Evolutionary conservation across 805 yeast genomes (phyloP).

Genomic region (Candida lessepsii): DNA sequence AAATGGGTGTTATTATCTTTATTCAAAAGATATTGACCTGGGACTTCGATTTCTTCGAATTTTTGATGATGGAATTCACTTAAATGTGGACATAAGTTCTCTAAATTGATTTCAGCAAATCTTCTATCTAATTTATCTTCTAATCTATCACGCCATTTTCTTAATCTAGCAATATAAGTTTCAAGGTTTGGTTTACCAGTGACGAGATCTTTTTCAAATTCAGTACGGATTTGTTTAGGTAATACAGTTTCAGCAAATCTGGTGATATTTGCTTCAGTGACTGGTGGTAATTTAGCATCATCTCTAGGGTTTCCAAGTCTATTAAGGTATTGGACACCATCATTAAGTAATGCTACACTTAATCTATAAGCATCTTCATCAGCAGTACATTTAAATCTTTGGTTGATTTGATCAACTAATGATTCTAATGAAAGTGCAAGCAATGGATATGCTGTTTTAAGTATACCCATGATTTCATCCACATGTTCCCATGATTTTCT

Average conservation of each 20-base stretch:
- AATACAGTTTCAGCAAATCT: slow-evolving; percentile 91
- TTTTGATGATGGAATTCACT: slow-evolving; percentile 98
- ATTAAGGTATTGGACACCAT: slow-evolving; percentile 87
- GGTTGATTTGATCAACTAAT: slow-evolving; percentile 90
- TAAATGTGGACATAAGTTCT: slow-evolving; percentile 89
- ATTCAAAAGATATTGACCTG: slow-evolving; percentile 91
- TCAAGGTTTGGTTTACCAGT: slow-evolving; percentile 84
- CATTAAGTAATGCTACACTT: slow-evolving; percentile 87
- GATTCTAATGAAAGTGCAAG: slow-evolving; percentile 91
- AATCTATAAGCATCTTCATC: slow-evolving; percentile 96
- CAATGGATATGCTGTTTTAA: slow-evolving; percentile 95
- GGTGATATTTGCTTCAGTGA: slow-evolving; percentile 83
- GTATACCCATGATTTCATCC: slow-evolving; percentile 86
- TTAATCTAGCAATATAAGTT: slow-evolving; percentile 74
- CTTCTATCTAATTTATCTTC: slow-evolving; percentile 90
- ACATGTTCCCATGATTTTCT: slow-evolving; percentile 93
- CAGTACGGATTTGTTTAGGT: slow-evolving; percentile 84
- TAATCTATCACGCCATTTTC: slow-evolving; percentile 89
- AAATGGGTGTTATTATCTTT: slow-evolving; percentile 89
- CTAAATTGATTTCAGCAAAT: slow-evolving; percentile 75
- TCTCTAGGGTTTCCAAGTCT: slow-evolving; percentile 84
- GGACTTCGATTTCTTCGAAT: slow-evolving; percentile 95
- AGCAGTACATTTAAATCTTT: slow-evolving; percentile 86
- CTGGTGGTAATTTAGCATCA: slow-evolving; percentile 84
- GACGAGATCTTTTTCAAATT: slow-evolving; percentile 89